phyloP scores from a whole-genome alignment of 1,139 yeast genomes.

The Debaryomycetaceae sp. region DNA sequence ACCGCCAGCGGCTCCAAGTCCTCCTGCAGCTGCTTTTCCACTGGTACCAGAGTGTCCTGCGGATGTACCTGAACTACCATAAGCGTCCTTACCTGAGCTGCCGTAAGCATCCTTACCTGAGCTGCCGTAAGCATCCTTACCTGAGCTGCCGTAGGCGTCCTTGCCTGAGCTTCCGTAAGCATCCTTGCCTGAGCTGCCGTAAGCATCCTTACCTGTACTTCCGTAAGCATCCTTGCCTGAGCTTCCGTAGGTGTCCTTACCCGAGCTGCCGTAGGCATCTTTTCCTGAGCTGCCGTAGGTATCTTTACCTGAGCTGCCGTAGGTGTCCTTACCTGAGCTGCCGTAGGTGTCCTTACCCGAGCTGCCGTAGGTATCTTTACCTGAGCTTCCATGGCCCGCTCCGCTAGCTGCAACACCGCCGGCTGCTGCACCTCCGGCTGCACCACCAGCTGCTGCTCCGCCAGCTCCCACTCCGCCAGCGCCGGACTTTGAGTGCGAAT shows the following conservation, averaged over 20 bases:
- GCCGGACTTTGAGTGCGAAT: background rate
- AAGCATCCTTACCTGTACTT: conserved; percentile 10
- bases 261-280: conserved; percentile 10
- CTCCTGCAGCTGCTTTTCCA: background rate
- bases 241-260: background rate
- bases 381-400: conserved; percentile 11
- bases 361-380: conserved; percentile 9
- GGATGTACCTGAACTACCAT: conserved; percentile 7
- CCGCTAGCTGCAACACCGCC: conserved; percentile 3
- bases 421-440: background rate
- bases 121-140: conserved; percentile 10
- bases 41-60: conserved; percentile 6
- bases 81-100: conserved; percentile 6
- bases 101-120: conserved; percentile 10
- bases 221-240: conserved; percentile 10
- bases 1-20: conserved; percentile 1
- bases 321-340: conserved; percentile 2
- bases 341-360: background rate
- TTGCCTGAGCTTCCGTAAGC: conserved; percentile 9
- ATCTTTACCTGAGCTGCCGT: background rate
- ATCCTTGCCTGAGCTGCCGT: conserved; percentile 12
- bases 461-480: conserved; percentile 3
- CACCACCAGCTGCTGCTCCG: conserved; percentile 12
- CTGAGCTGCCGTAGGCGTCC: conserved; percentile 11
- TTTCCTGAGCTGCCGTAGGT: conserved; percentile 11